phyloP scores from a whole-genome alignment of 208 protist genomes.

The Trypanosoma scelopori region DNA sequence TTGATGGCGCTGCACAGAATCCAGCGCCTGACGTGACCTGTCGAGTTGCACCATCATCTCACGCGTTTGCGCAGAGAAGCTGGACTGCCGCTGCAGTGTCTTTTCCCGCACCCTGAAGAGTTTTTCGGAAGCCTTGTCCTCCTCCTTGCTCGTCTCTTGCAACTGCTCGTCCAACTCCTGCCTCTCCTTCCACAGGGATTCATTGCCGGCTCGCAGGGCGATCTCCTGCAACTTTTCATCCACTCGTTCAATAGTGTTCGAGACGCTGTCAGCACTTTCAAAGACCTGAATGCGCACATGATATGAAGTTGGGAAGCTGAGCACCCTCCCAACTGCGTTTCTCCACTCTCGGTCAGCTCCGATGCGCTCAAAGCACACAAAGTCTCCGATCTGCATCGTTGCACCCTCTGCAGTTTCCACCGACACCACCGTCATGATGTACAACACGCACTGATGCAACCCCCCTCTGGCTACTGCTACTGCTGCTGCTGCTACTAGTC shows the following conservation, averaged over 20 bases:
- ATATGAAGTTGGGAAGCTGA: constrained; percentile 50
- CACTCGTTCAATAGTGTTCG: constrained; percentile 26
- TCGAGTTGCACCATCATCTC: constrained; percentile 51
- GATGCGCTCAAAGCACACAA: constrained; percentile 72
- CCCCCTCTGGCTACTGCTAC: too few species aligned
- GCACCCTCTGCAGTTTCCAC: not conserved
- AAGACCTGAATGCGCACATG: constrained; percentile 61
- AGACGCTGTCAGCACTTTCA: constrained; percentile 46
- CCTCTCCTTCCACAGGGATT: constrained; percentile 55
- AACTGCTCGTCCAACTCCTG: constrained; percentile 55
- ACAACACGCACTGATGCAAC: too few species aligned
- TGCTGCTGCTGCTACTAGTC: too few species aligned
- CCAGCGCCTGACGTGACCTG: constrained; percentile 33
- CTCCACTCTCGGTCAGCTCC: constrained; percentile 49
- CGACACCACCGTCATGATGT: not conserved
- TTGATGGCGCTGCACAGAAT: constrained; percentile 42
- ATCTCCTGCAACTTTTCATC: constrained; percentile 45
- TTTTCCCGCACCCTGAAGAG: constrained; percentile 55
- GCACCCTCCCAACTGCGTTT: constrained; percentile 58
- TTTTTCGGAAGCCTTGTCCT: constrained; percentile 43
- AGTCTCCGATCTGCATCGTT: constrained; percentile 43
- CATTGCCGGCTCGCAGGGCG: constrained; percentile 37
- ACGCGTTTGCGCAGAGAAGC: constrained; percentile 32
- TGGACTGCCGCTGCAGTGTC: constrained; percentile 48
- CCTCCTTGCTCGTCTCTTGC: constrained; percentile 32